Base-by-base conservation (phyloP, 495 filamentous ascomycete species). In the Lasiosphaeris hirsuta region DNA sequence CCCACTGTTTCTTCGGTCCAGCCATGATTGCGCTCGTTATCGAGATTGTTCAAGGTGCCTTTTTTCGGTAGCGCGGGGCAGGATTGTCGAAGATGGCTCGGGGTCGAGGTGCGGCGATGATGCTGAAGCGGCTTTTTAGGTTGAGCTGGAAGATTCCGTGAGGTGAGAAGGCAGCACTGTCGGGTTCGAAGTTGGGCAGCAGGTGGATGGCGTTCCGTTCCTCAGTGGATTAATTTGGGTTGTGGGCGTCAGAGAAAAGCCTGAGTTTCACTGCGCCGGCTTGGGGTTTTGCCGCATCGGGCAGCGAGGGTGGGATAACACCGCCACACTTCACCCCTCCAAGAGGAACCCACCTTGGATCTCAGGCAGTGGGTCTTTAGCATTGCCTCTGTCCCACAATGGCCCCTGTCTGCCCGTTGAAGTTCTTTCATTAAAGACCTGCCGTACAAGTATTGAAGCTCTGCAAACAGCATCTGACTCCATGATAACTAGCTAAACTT, bases 1-100 rank as follows among this genome's bases (percentile, higher is more conserved):
- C 69, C 69, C 69, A 69, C 63, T 54, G 63, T 58, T 71, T 71
- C 10, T 11, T 57, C 34, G 67, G 67, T 35, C 57, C 62, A 59
- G 69, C 52, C 69, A 71, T 71, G 46, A 19, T 60, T 57, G 54
- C 54, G 40, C 58, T 52, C 42, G 45, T 42, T 23, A 15, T 51
- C 46, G 34, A 6, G 30, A 41, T 57, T 23, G 23, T 30, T 30
- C 23, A 30, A 30, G 44, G 49, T 2, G 45, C 15, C 44, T 37
- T 51, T 51, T 11, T 51, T 56, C 23, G 18, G 34, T 13, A 43
- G 41, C 50, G 38, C 39, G 37, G 18, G 13, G 18, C 23, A 34
- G 30, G 14, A 14, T 18, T 14, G 17, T 35, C 35, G 49, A 40
- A 35, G 8, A 17, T 17, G 9, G 43, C n/a, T 17, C n/a, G 17